Percentiles rank a stretch among this genome's conserved stretches.
Conservation (phyloP, 2,329 filamentous ascomycete genomes). For the Pseudovirgaria hyperparasitica region DNA sequence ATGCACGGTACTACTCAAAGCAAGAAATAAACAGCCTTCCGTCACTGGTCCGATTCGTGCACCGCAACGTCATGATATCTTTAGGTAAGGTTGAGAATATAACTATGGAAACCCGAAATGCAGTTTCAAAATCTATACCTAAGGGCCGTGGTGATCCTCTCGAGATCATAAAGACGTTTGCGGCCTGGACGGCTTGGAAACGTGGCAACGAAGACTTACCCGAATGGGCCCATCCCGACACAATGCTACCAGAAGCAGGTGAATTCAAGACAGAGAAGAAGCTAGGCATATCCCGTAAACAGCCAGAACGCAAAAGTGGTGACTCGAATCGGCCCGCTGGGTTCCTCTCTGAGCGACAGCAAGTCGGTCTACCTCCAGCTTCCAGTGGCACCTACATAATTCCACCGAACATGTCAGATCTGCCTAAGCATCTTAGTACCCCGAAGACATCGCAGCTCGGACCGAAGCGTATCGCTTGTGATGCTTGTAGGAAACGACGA, state of each 20-base stretch:
- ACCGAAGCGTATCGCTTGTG: conserved; percentile 48
- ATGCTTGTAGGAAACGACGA: conserved; percentile 47
- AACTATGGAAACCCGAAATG: conserved; percentile 43
- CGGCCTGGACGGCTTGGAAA: conserved; percentile 56
- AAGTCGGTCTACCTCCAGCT: conserved; percentile 11
- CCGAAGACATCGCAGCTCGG: conserved; percentile 47
- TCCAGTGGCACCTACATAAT: conserved; percentile 5
- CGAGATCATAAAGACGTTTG: conserved; percentile 46
- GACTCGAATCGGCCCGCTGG: neutral
- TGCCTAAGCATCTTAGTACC: conserved; percentile 29
- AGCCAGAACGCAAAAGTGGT: conserved; percentile 39
- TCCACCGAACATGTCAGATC: conserved; percentile 2
- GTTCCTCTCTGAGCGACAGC: conserved; percentile 9
- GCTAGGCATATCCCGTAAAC: conserved; percentile 41
- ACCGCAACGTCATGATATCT: conserved; percentile 49
- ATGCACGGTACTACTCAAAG: conserved; percentile 50
- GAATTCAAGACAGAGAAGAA: conserved; percentile 35
- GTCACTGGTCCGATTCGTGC: conserved; percentile 47
- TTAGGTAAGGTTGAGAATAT: conserved; percentile 49
- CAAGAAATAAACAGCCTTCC: conserved; percentile 48
- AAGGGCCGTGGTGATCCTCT: conserved; percentile 49
- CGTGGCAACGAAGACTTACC: conserved; percentile 50
- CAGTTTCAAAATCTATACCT: conserved; percentile 49
- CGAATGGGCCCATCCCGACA: conserved; percentile 48
- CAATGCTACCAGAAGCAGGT: conserved; percentile 32